These are phyloP conservation scores for Pinguiococcus pyrenoidosus DNA, from an alignment of 108 stramenopile species.

Conservation along the genomic window DNA sequence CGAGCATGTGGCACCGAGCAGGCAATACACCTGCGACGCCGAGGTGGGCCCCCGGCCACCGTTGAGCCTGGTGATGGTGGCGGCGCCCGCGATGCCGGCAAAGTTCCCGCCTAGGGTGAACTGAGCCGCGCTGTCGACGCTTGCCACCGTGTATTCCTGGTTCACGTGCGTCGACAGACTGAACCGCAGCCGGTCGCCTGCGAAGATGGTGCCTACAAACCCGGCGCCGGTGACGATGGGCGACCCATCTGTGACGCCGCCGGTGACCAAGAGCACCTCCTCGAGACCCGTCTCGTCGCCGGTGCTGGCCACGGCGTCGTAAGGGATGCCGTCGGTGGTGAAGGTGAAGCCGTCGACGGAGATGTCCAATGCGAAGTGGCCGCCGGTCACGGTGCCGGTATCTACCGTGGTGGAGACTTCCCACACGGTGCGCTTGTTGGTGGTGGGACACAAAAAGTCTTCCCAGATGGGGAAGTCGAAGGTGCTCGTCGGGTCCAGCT, in stretches of 20 bases:
- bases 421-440: constrained; percentile 43
- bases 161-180: constrained; percentile 14
- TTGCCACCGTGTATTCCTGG: neutral
- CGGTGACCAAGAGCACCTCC: constrained; percentile 14
- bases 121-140: neutral
- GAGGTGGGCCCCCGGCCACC: constrained; percentile 44
- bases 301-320: constrained; percentile 53
- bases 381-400: constrained; percentile 26
- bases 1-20: constrained; percentile 16
- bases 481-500: constrained; percentile 52
- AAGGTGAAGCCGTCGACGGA: constrained; percentile 31
- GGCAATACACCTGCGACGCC: constrained; percentile 39
- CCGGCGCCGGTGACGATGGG: constrained; percentile 11
- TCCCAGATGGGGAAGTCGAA: constrained; percentile 58
- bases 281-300: constrained; percentile 44
- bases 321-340: constrained; percentile 50
- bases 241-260: too few relatives aligned
- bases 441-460: constrained; percentile 49
- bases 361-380: constrained; percentile 47
- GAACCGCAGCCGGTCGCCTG: constrained; percentile 39
- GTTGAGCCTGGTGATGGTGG: constrained; percentile 31
- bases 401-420: constrained; percentile 31
- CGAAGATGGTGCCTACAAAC: constrained; percentile 32
- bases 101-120: too few relatives aligned
- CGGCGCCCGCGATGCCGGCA: too few relatives aligned